Evolutionary conservation across 2,329 filamentous ascomycete species (phyloP).

Genomic region (Coniochaeta prunicola): DNA sequence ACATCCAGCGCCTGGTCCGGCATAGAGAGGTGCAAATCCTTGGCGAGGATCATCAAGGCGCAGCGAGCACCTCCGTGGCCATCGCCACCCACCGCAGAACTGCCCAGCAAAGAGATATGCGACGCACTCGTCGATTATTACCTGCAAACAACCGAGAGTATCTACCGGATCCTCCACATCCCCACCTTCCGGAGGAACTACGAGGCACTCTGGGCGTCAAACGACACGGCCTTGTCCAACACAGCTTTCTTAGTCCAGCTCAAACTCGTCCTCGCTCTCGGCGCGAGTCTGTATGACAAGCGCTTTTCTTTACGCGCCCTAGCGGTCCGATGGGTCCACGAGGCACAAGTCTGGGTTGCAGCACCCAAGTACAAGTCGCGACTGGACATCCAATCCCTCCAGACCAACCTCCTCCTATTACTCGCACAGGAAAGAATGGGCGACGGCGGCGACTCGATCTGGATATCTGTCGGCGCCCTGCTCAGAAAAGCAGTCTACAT

Average conservation of each 20-base stretch:
- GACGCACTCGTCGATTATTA: constrained; percentile 43
- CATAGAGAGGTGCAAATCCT: constrained; percentile 44
- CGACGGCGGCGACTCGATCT: constrained; percentile 37
- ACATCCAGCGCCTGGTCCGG: background rate
- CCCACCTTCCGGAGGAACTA: constrained; percentile 42
- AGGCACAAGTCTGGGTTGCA: constrained; percentile 47
- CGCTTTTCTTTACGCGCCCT: constrained; percentile 38
- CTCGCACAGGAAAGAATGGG: constrained; percentile 29
- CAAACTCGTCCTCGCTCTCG: constrained; percentile 52
- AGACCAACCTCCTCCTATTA: constrained; percentile 36
- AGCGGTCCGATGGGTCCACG: constrained; percentile 50
- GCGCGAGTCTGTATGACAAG: constrained; percentile 41
- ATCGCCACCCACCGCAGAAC: constrained; percentile 24
- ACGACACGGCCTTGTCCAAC: constrained; percentile 2
- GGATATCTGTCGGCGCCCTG: constrained; percentile 37
- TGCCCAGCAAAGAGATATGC: constrained; percentile 38
- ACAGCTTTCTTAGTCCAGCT: constrained; percentile 45
- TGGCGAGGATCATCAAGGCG: constrained; percentile 46
- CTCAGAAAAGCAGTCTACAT: constrained; percentile 39
- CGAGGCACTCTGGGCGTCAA: constrained; percentile 37
- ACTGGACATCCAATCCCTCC: constrained; percentile 42
- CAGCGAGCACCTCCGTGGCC: constrained; percentile 37
- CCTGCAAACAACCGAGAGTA: constrained; percentile 35
- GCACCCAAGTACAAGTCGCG: constrained; percentile 45
- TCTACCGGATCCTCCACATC: constrained; percentile 43